Conservation (phyloP, 2,329 filamentous ascomycete species). For the Byssochlamys sp. region DNA sequence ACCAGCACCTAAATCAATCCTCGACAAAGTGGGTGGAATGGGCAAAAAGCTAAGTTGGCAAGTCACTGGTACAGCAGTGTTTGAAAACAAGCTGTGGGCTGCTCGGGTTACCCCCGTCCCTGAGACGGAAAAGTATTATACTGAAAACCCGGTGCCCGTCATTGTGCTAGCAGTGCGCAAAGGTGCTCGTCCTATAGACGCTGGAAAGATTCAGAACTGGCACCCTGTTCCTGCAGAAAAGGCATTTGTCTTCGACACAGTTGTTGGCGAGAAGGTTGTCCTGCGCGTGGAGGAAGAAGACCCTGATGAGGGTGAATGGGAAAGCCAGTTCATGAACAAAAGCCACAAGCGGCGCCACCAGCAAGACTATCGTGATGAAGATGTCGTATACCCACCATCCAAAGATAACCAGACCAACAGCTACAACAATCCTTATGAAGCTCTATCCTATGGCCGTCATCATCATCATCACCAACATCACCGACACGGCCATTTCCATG, state of each 20-base stretch:
- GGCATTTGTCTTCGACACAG: constrained; percentile 67
- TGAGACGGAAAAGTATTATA: constrained; percentile 58
- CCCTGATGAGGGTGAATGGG: constrained; percentile 52
- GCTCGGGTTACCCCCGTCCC: constrained; percentile 66
- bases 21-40: constrained; percentile 78
- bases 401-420: constrained; percentile 19
- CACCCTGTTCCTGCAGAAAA: constrained; percentile 62
- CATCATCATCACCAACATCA: constrained; percentile 16
- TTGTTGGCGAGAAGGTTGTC: constrained; percentile 76
- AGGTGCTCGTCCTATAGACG: constrained; percentile 67
- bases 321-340: constrained; percentile 54
- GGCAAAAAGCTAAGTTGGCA: constrained; percentile 76
- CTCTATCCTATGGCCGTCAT: constrained; percentile 4
- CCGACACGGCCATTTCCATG: constrained; percentile 30
- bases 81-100: constrained; percentile 79
- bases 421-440: constrained; percentile 19
- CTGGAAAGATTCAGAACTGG: constrained; percentile 74
- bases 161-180: constrained; percentile 75
- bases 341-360: constrained; percentile 49
- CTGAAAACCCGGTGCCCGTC: constrained; percentile 66
- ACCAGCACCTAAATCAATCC: constrained; percentile 59
- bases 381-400: constrained; percentile 25
- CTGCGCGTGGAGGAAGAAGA: constrained; percentile 69
- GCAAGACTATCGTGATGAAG: constrained; percentile 49
- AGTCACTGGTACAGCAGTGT: constrained; percentile 64